Evolutionary conservation across 2,329 filamentous ascomycete species (phyloP).

Genomic region (Thelonectria rubi): DNA sequence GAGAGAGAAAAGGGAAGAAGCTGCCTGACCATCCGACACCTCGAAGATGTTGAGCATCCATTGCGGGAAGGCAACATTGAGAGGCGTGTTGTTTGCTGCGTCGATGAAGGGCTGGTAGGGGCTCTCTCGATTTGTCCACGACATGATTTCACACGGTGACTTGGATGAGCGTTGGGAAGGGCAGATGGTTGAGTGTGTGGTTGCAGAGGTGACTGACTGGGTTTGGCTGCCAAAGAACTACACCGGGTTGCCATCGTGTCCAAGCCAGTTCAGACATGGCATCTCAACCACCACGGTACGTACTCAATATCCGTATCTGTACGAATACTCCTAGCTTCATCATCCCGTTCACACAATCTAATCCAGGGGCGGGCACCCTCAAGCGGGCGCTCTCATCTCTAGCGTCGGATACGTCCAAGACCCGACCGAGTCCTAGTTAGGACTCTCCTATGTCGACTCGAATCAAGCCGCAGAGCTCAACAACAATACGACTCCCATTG

Average conservation of each 20-base stretch:
- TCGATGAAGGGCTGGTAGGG: constrained; percentile 40
- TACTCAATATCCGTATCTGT: no score
- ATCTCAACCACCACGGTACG: neutral
- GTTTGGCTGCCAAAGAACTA: neutral
- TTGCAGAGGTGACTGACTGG: no score
- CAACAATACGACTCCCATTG: neutral
- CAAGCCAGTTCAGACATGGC: neutral
- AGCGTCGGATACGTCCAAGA: no score
- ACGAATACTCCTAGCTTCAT: no score
- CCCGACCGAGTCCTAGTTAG: no score
- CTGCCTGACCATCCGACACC: constrained; percentile 32
- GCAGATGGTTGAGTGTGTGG: no score
- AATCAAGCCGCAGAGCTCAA: no score
- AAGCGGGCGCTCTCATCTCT: no score
- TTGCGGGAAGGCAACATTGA: constrained; percentile 34
- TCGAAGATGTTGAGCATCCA: constrained; percentile 44
- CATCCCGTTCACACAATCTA: no score
- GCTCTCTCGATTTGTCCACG: constrained; percentile 40
- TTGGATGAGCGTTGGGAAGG: neutral
- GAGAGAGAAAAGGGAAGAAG: neutral
- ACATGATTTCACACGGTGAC: constrained; percentile 30
- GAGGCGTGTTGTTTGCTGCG: constrained; percentile 34
- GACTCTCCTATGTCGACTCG: no score
- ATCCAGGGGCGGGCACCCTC: no score
- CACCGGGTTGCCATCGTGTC: neutral